Base-by-base conservation (phyloP, 2,329 filamentous ascomycete genomes). In the Cadophora sp. region DNA sequence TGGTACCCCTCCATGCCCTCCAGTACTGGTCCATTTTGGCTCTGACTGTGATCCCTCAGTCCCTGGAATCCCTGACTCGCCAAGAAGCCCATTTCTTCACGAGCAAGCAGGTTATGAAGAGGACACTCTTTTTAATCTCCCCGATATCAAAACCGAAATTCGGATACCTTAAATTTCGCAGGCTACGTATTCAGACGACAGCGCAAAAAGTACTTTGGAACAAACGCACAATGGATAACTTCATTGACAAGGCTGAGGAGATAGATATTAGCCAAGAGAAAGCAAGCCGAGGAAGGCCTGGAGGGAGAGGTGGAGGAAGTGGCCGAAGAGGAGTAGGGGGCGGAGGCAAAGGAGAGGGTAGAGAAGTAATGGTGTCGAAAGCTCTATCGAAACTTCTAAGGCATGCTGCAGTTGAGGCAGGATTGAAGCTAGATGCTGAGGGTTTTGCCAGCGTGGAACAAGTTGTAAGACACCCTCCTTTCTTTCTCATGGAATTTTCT, bases 371-470 rank as follows among this genome's bases (percentile, higher is more conserved):
- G 30, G 64, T 78, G 27, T 77, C 75, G 24, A 78, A 78, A 66
- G 75, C 76, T 13, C 60, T 78, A 45, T 75, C 73, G n/a, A 76
- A 75, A 69, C 67, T 78, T 27, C 66, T 78, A 61, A 71, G 77
- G 50, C 77, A 76, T 74, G 72, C 76, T 70, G 76, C 77, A 66
- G 78, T 79, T 60, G 84, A 82, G 47, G 87, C 84, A 22, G 87
- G 87, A 4, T 81, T 90, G 56, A 72, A 77, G 72, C 81, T 90
- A 8, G 87, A 90, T 73, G 78, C 73, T 1, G 86, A 88, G 74
- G 89, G 89, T 0, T 90, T 81, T 75, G 88, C 87, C 50, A 79
- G 81, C 53, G 76, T 90, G 65, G 83, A 87, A 70, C 78, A 80
- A 66, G 88, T 90, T 76, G 86, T 89, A 75, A 83, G 86, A 84